Evolutionary conservation across 192 early-diverging fungal genomes (phyloP), one percentile per base, ranked within the genome.

Genomic region (Linnemannia exigua): DNA sequence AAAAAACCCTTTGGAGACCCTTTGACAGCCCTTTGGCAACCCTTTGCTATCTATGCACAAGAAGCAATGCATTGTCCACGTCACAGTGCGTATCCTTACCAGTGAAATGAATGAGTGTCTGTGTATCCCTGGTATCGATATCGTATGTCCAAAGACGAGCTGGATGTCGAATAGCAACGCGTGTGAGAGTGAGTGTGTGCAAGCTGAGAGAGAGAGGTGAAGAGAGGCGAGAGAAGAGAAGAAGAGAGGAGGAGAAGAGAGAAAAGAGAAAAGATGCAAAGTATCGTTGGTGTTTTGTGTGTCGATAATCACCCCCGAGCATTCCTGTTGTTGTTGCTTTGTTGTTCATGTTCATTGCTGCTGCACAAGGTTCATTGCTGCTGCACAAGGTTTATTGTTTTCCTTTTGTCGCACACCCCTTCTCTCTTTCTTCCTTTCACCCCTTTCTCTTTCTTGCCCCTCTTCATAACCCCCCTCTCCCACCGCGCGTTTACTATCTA

Each of bases 381-480:
- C 7, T 41, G 35, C 37, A 17, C 4, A 22, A 25, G 15, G 15
- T 25, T 72, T 25, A 50, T 36, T 25, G 3, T 22, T n/a, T 14
- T 61, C 54, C 17, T 22, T 41, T 48, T 72, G 46, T 72, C 70
- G 47, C n/a, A 72, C 70, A 50, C 44, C 44, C 70, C 33, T 72
- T 25, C 46, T 25, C n/a, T n/a, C 52, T 54, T 22, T 54, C 52
- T 9, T 28, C 25, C 58, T 31, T 28, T 25, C 25, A 14, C 25
- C 15, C 14, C 48, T 16, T 50, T 17, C 48, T 50, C 48, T 17
- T 17, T 17, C 15, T 31, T 25, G 11, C 12, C 25, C 58, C 25
- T 61, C 11, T 25, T 61, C 5, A 12, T 31, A 28, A 3, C 2
- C 12, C 25, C 12, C 28, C 58, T 61, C 25, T 61, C 6, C 48